phyloP scores from a whole-genome alignment of 2,329 filamentous ascomycete genomes.

The Paracoccidioides brasiliensis region DNA sequence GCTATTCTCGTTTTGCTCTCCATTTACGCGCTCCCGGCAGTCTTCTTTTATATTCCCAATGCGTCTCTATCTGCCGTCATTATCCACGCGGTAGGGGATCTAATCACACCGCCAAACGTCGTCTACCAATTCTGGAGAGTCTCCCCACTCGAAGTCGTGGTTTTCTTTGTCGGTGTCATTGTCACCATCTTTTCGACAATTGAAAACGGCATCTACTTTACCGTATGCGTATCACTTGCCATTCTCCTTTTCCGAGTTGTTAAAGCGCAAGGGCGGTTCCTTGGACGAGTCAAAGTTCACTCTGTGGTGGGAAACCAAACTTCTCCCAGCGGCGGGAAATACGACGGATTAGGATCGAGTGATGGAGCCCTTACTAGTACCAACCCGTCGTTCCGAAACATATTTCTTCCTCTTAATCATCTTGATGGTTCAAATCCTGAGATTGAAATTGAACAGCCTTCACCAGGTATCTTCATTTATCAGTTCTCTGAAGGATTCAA shows the following conservation, averaged over 20 bases:
- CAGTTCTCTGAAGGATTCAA: constrained; percentile 91
- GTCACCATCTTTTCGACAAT: constrained; percentile 81
- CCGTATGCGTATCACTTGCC: constrained; percentile 61
- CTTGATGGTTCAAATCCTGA: constrained; percentile 83
- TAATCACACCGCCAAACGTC: constrained; percentile 82
- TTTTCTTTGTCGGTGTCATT: constrained; percentile 87
- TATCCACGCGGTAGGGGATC: constrained; percentile 85
- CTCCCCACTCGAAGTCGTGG: constrained; percentile 75
- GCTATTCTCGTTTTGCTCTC: constrained; percentile 74
- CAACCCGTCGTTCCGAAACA: constrained; percentile 49
- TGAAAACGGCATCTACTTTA: constrained; percentile 85
- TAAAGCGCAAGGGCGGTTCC: constrained; percentile 68
- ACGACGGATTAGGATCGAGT: constrained; percentile 40
- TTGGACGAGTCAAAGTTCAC: constrained; percentile 72
- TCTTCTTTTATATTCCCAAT: constrained; percentile 89
- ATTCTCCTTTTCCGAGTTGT: constrained; percentile 73
- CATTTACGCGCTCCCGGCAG: constrained; percentile 72
- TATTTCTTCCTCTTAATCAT: constrained; percentile 79
- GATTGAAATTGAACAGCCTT: constrained; percentile 64
- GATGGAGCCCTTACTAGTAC: constrained; percentile 14
- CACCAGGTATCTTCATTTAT: constrained; percentile 92
- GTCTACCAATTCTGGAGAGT: constrained; percentile 94
- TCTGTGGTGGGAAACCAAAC: constrained; percentile 68
- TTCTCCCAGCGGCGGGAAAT: constrained; percentile 50
- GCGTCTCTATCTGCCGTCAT: constrained; percentile 76